Evolutionary conservation across 805 yeast species (phyloP).

Genomic region (Wickerhamiella australiensis): DNA sequence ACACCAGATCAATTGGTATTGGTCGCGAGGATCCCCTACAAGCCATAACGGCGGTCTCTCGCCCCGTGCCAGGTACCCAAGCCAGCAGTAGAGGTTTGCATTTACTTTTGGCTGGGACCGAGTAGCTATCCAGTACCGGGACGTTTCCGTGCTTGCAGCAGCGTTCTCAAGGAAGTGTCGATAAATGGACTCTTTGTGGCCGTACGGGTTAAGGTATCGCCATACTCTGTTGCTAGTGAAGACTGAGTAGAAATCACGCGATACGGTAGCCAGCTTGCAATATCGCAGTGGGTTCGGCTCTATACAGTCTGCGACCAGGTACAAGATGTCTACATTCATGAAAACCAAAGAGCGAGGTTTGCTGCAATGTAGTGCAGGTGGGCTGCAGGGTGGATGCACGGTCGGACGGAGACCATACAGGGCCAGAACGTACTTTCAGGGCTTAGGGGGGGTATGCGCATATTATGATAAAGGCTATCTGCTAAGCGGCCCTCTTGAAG

Average conservation of each 20-base stretch:
- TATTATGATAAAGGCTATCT: too few species aligned
- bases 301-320: not conserved
- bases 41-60: not conserved
- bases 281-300: not conserved
- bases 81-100: slow-evolving; percentile 3
- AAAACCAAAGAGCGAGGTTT: not conserved
- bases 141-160: not conserved
- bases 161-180: not conserved
- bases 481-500: too few species aligned
- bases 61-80: slow-evolving; percentile 1
- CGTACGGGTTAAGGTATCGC: slow-evolving; percentile 5
- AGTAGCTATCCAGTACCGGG: not conserved
- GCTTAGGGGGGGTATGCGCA: too few species aligned
- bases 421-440: too few species aligned
- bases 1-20: slow-evolving; percentile 1
- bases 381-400: not conserved
- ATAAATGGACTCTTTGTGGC: not conserved
- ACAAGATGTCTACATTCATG: slow-evolving; percentile 1
- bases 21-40: not conserved
- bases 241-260: not conserved
- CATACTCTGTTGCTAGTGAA: slow-evolving; percentile 3
- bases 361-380: not conserved
- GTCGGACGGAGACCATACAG: not conserved
- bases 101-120: not conserved
- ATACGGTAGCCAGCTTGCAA: slow-evolving; percentile 1